Conservation (phyloP, 306 rosid species). For the Macrotyloma uniflorum region DNA sequence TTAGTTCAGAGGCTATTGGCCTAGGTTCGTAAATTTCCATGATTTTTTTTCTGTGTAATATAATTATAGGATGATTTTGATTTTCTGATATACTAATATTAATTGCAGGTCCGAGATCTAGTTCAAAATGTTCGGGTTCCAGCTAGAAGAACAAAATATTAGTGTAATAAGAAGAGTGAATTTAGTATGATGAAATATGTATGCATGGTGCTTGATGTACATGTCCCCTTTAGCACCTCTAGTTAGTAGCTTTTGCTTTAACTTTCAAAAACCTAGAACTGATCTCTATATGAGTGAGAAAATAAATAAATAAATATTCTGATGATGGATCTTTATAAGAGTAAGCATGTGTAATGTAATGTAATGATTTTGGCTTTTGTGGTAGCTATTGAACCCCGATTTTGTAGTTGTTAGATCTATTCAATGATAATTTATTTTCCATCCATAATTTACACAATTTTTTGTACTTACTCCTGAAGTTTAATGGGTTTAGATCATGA, state of each 20-base stretch:
- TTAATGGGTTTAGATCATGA: not conserved
- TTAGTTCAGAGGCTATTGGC: constrained; percentile 62
- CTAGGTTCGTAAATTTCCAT: constrained; percentile 39
- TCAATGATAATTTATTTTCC: not conserved
- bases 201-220: constrained; percentile 10
- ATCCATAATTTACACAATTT: not conserved
- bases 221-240: constrained; percentile 1
- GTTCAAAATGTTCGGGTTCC: constrained; percentile 28
- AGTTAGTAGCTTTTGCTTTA: not conserved
- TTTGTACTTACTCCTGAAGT: not conserved
- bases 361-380: not conserved
- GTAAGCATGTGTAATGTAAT: not conserved
- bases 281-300: not conserved
- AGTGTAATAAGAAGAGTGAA: constrained; percentile 7
- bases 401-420: not conserved
- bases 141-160: not conserved
- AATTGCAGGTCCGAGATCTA: constrained; percentile 23
- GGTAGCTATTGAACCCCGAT: not conserved
- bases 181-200: not conserved
- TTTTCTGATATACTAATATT: not conserved
- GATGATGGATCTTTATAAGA: not conserved
- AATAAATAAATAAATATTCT: not conserved
- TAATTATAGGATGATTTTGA: not conserved
- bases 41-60: not conserved
- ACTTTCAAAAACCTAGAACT: not conserved